Evolutionary conservation across 352 stramenopile species (phyloP), one percentile per base, ranked within the genome.

Genomic region (Pythium periplocum): DNA sequence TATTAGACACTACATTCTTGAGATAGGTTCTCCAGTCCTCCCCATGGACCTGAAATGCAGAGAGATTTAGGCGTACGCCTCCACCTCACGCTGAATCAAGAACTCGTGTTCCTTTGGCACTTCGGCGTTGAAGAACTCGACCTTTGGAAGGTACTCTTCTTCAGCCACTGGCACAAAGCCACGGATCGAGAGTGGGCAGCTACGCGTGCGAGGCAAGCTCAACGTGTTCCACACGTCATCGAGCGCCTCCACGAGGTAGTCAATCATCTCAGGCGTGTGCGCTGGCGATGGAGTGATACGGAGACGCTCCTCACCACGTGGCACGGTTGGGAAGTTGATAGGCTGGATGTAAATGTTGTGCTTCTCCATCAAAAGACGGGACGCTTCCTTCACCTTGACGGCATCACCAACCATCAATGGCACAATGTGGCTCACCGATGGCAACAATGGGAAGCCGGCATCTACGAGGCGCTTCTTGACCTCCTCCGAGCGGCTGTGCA

Each of bases 321-420:
- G 85, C 35, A 96, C 87, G 2, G 87, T 96, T 0, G 87, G 87
- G 52, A 95, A 96, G 78, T 96, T 96, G 69, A 96, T 96, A 2
- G 87, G 83, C 82, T 96, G 87, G 42, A 95, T 72, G 72, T 96
- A 96, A 51, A 96, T 96, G 68, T 76, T 74, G 81, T 95, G 69
- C 64, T 95, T 88, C 54, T 96, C 78, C 75, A 96, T 90, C 30
- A 96, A 66, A n/a, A 95, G 83, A 48, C 87, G 78, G 45, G 85
- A 93, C 12, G 86, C 86, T 55, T 87, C 76, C 77, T 96, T 95
- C 40, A 90, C 81, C 67, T 96, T 96, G 41, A 85, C 73, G 7
- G 87, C 78, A 56, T 96, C 87, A 40, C 77, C 73, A 34, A 96
- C 86, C 75, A 96, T 93, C 2, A 96, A 56, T 7, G 87, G 87